Evolutionary conservation across 495 filamentous ascomycete species (phyloP), one percentile per base, ranked within the genome.

Genomic region (Aspergillus taichungensis): DNA sequence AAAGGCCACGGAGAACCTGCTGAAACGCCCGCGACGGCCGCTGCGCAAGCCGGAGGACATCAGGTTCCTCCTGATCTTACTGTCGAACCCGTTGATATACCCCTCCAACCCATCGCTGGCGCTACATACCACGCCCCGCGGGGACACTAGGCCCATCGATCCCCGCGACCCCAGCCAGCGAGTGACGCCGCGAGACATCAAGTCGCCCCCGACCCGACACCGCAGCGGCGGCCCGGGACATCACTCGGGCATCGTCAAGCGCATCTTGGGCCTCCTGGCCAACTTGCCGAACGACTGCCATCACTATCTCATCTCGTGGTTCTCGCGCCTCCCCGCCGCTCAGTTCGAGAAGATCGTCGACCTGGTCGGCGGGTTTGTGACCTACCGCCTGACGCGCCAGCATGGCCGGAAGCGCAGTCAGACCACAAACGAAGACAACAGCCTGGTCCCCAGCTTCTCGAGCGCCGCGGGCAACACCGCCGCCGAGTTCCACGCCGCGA

Each of bases 241-340:
- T 39, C 83, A 92, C 53, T 84, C 85, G n/a, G 83, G 83, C 11
- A 86, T 95, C 46, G 75, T 92, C 55, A 96, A 95, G 57, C 77
- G 90, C 37, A 83, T 94, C 40, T 56, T 95, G 14, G 90, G 90
- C 6, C 62, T 95, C 27, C 48, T 95, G 35, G 82, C 87, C 3
- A 87, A 94, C 61, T 62, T 85, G 10, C 74, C 87, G 0, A 79
- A 76, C 54, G 76, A 83, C 34, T 88, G 85, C 53, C 89, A 95
- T 56, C 83, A 83, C 43, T 80, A 85, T 49, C 63, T 95, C n/a
- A 75, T 91, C n/a, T 77, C 76, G 11, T 95, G 88, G 88, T 81
- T 94, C 50, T 79, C 86, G 31, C 76, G 83, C 37, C 83, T 83
- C 47, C 76, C 87, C 4, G 74, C 82, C 30, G 53, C 66, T 18